These are phyloP conservation scores for Solanum bukasovii DNA, from an alignment of 257 asterid genomes.

Conservation along the genomic window DNA sequence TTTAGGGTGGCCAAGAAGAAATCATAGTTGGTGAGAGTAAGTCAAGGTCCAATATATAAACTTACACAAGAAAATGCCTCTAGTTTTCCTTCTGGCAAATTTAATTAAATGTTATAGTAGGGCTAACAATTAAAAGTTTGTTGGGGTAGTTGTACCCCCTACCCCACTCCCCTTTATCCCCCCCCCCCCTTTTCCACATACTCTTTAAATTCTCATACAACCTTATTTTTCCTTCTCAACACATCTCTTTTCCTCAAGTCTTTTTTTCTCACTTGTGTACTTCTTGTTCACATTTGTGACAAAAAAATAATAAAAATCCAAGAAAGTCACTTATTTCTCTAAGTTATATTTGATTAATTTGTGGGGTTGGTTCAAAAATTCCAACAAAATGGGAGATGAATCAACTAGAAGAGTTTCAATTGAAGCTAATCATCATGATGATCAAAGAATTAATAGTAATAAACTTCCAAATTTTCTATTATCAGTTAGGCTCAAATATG, in stretches of 20 bases:
- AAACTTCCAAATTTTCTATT: constrained; percentile 48
- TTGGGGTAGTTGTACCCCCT: constrained; percentile 47
- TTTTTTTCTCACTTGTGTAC: neutral
- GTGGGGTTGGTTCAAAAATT: neutral
- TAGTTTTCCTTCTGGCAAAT: constrained; percentile 26
- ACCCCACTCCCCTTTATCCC: neutral
- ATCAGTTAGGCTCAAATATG: constrained; percentile 48
- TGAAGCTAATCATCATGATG: constrained; percentile 4
- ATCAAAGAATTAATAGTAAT: neutral
- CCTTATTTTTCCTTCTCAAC: constrained; percentile 5
- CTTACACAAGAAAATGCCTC: constrained; percentile 5
- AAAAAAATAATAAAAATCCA: neutral
- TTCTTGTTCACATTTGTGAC: neutral
- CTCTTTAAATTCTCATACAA: constrained; percentile 35
- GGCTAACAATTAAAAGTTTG: constrained; percentile 41
- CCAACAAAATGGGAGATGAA: constrained; percentile 22
- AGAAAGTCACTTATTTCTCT: neutral
- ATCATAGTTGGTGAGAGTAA: constrained; percentile 1
- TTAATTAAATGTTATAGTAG: constrained; percentile 29
- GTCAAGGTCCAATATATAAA: neutral
- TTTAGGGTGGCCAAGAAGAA: constrained; percentile 10
- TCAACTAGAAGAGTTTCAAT: constrained; percentile 21
- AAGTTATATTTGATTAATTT: neutral
- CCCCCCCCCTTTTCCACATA: neutral
- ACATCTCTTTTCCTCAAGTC: neutral